Base-by-base conservation (phyloP, 1,139 yeast genomes). In the Tardiomyces depauwii region DNA sequence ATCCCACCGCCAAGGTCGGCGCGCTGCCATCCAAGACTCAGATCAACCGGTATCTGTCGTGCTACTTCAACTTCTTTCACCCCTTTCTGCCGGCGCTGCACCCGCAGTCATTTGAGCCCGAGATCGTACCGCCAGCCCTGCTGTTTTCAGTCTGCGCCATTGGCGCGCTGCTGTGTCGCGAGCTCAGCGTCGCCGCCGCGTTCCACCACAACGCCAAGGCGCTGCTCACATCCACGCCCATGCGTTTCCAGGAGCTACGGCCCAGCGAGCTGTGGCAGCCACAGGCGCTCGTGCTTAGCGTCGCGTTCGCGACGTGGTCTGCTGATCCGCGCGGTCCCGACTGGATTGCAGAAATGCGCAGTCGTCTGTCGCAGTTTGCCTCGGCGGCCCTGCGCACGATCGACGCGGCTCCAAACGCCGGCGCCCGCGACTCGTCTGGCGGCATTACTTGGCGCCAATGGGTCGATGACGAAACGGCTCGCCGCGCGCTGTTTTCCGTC, bases 11-110 rank as follows among this genome's bases (percentile, higher is more conserved):
- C 32, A 40, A 10, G 12, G 13, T 6, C 18, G 19, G 28, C 25
- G n/a, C 11, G 3, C 42, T 14, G 32, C 32, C 32, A 4, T 28
- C 32, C 13, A 28, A 28, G 14, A 28, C 57, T 19, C 60, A 55
- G 47, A 51, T 62, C 43, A 60, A 63, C 51, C 53, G 62, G 32
- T 63, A 61, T 47, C 49, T 64, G 44, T 47, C 64, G 3, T 55
- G 63, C 5, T 65, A 61, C 53, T 62, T 65, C 51, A 55, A 55
- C 40, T 56, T 54, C 44, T 64, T 60, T 55, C 68, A 65, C 44
- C 66, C 67, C 2, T 53, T 48, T 28, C 54, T 62, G 39, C 69
- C 70, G 2, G 59, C 65, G 46, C 44, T 65, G 33, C 68, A 65
- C 48, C 53, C 56, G 4, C 62, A 60, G 27, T 55, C 65, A 2